Percentiles rank a stretch among this genome's conserved stretches.
phyloP scores from a whole-genome alignment of 805 yeast genomes.

The Candida rishiriensis region DNA sequence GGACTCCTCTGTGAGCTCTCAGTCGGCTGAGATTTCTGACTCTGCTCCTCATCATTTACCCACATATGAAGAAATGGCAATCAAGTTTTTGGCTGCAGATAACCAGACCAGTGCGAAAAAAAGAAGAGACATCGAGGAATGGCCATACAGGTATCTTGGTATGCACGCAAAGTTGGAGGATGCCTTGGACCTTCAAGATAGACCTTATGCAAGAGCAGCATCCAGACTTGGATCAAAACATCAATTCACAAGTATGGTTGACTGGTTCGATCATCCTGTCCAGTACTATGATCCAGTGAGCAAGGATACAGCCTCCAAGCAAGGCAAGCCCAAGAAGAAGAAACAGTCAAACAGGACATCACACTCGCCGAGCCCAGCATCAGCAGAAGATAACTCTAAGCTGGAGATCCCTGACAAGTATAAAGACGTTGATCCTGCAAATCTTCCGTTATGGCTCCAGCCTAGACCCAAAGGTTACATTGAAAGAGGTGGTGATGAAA shows the following conservation, averaged over 20 bases:
- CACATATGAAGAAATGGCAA: conserved; percentile 54
- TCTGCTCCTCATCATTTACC: conserved; percentile 31
- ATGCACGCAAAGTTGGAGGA: conserved; percentile 71
- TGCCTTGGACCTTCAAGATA: conserved; percentile 69
- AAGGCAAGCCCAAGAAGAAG: conserved; percentile 10
- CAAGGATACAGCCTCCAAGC: conserved; percentile 9
- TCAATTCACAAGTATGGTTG: conserved; percentile 64
- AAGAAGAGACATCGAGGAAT: conserved; percentile 59
- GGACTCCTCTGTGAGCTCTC: neutral
- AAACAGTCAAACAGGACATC: conserved; percentile 24
- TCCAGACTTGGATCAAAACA: conserved; percentile 71
- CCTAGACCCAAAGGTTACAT: conserved; percentile 75
- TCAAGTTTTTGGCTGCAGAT: conserved; percentile 47
- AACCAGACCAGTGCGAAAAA: conserved; percentile 34
- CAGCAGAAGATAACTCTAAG: conserved; percentile 15
- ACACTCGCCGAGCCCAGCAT: conserved; percentile 17
- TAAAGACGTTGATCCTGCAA: conserved; percentile 35
- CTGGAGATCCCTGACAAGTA: conserved; percentile 42
- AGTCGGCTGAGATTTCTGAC: conserved; percentile 1
- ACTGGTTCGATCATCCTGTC: conserved; percentile 61
- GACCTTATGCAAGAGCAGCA: conserved; percentile 77
- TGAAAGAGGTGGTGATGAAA: conserved; percentile 76
- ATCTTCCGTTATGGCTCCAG: conserved; percentile 72
- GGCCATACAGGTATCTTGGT: conserved; percentile 81
- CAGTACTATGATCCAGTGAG: conserved; percentile 51